Base-by-base conservation (phyloP, 345 rosid genomes). In the Streptanthus diversifolius region DNA sequence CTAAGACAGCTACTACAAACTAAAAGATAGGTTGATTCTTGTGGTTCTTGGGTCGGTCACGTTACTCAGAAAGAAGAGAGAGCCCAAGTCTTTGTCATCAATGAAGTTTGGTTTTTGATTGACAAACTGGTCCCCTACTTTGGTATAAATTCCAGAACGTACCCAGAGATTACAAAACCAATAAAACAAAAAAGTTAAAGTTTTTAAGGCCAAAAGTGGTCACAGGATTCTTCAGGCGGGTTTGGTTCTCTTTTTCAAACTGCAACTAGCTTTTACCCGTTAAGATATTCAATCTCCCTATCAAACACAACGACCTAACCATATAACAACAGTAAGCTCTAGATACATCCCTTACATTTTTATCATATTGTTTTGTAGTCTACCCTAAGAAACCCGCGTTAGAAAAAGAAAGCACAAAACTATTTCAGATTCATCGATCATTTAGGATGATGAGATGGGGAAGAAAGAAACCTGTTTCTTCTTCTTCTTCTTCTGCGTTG, bases 361-460 rank as follows among this genome's bases (percentile, higher is more conserved):
- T 17, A 29, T 76, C 72, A 27, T 65, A 8, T 37, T 35, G 53
- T 33, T 54, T 62, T 63, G 21, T 62, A 32, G 24, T 30, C 33
- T 52, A 60, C 33, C 63, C 48, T 59, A 59, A 41, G 36, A 49
- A 22, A 49, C 14, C 59, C 27, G 27, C 3, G 27, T 2, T 2
- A 61, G 22, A 55, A n/a, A 47, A 48, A 47, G 25, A 48, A 21
- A 48, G 14, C 59, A 47, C 47, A 10, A 45, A 75, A 29, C 54
- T 12, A 52, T 48, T 59, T 6, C 71, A 19, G 4, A 19, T 55
- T 58, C 63, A 17, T 39, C 6, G 12, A 61, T 32, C 39, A 8
- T 62, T 62, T 17, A 51, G 48, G 37, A 83, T 48, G 52, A 86
- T 90, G 93, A 90, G 73, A 86, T 88, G 87, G 95, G 86, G 89